These are phyloP conservation scores for Ocimum tenuiflorum DNA, from an alignment of 257 asterid genomes.

Conservation along the genomic window DNA sequence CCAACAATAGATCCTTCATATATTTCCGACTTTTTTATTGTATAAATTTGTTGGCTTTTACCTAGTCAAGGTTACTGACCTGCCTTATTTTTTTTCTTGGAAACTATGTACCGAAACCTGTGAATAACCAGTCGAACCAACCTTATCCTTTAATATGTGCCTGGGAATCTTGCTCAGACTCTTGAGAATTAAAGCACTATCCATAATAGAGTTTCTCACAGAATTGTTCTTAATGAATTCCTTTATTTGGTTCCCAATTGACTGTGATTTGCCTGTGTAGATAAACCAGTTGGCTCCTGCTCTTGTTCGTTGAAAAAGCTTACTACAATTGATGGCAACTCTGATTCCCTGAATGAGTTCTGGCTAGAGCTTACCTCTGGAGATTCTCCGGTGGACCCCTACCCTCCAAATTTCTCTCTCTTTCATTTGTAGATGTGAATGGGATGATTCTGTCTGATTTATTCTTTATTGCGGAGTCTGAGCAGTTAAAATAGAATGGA, in stretches of 20 bases:
- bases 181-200: background rate
- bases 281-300: constrained; percentile 57
- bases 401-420: constrained; percentile 18
- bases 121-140: background rate
- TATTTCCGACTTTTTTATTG: background rate
- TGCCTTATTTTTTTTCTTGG: background rate
- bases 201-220: background rate
- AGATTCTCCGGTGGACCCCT: constrained; percentile 51
- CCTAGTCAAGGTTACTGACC: constrained; percentile 2
- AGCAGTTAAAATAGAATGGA: background rate
- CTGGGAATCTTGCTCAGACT: constrained; percentile 1
- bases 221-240: background rate
- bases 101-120: background rate
- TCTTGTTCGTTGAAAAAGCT: constrained; percentile 56
- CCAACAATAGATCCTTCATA: background rate
- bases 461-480: background rate
- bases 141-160: background rate
- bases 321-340: constrained; percentile 31
- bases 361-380: constrained; percentile 64
- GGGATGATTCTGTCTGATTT: constrained; percentile 3
- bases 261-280: constrained; percentile 40
- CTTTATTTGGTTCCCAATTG: constrained; percentile 7
- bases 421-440: background rate
- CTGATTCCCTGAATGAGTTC: constrained; percentile 34
- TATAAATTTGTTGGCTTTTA: background rate